Conservation (phyloP, 129 eudicot species). For the Oenanthe sinensis region DNA sequence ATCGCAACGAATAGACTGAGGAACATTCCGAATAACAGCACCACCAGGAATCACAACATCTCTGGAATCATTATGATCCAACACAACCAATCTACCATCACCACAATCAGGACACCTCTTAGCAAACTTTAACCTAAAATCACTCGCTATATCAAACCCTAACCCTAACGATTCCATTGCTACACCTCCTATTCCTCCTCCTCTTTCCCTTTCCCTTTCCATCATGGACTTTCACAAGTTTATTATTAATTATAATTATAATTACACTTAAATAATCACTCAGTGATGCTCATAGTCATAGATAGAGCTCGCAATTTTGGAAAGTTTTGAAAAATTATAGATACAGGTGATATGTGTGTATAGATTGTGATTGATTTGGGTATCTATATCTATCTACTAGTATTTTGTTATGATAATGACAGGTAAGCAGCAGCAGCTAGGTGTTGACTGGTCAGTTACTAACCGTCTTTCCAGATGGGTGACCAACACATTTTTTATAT, state of each 20-base stretch:
- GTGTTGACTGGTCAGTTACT: neutral
- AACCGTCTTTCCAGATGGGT: neutral
- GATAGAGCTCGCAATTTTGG: neutral
- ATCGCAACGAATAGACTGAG: constrained; percentile 73
- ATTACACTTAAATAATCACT: no score
- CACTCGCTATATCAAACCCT: constrained; percentile 91
- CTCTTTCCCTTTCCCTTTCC: neutral
- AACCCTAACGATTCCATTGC: constrained; percentile 67
- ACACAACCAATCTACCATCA: constrained; percentile 52
- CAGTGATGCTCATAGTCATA: no score
- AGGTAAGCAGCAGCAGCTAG: neutral
- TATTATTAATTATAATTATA: no score
- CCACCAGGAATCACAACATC: constrained; percentile 60
- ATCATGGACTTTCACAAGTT: no score
- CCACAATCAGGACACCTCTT: constrained; percentile 34
- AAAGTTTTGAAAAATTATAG: neutral
- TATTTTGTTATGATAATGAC: neutral
- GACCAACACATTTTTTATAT: neutral
- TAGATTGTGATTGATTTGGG: no score
- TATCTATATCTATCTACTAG: no score
- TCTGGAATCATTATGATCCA: constrained; percentile 40
- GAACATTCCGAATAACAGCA: constrained; percentile 34
- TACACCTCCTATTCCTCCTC: constrained; percentile 29
- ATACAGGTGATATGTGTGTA: no score
- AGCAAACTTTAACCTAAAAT: constrained; percentile 77